A percentile compares a stretch with the other conserved stretches of the same genome.
phyloP scores from a whole-genome alignment of 148 eudicot genomes.

The Salicornia ramosissima region DNA sequence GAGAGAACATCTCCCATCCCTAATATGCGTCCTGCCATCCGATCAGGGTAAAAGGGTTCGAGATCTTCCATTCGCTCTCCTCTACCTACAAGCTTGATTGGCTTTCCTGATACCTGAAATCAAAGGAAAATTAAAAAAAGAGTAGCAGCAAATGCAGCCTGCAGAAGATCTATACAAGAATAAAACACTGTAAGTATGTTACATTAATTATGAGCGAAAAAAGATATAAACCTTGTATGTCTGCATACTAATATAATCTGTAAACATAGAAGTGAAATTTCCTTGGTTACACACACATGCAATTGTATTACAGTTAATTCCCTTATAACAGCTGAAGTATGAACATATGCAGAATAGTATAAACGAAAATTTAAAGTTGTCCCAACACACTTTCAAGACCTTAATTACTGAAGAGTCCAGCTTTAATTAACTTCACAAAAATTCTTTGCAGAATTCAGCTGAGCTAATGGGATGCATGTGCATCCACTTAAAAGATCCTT shows the following conservation, averaged over 20 bases:
- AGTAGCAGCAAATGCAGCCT: not conserved
- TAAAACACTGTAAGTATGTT: not conserved
- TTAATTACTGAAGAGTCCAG: not conserved
- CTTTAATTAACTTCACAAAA: not conserved
- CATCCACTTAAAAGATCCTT: not conserved
- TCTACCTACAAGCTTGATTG: constrained; percentile 95
- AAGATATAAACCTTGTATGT: not conserved
- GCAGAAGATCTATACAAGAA: not conserved
- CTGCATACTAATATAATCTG: not conserved
- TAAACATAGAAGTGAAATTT: not conserved
- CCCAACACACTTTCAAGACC: constrained; percentile 7
- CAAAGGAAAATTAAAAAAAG: constrained; percentile 6
- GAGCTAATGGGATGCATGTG: not conserved
- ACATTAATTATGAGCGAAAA: not conserved
- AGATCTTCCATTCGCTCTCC: constrained; percentile 99
- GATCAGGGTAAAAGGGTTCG: constrained; percentile 97
- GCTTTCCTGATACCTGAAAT: constrained; percentile 92
- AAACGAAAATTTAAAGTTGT: not conserved
- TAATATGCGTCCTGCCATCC: constrained; percentile 96
- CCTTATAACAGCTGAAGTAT: too few relatives aligned
- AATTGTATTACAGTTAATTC: constrained; percentile 2
- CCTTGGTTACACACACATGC: not conserved
- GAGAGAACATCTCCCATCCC: constrained; percentile 99
- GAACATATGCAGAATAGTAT: too few relatives aligned
- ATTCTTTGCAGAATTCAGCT: not conserved